Evolutionary conservation across 129 eudicot species (phyloP), one percentile per base, ranked within the genome.

Genomic region (Arctium minus): DNA sequence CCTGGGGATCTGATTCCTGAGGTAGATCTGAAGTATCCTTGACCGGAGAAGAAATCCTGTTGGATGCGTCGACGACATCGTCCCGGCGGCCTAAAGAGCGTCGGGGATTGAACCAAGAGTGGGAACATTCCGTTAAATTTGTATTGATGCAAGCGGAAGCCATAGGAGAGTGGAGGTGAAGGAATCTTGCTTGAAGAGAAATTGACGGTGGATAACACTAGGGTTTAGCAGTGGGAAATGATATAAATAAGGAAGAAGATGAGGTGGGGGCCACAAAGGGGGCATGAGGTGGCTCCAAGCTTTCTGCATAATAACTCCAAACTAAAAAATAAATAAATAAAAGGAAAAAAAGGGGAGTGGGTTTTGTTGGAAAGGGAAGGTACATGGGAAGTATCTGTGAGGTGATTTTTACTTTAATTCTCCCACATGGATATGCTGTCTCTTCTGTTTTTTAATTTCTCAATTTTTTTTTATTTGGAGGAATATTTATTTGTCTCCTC

Each of bases 101-200:
- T 7, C 94, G 76, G 38, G 94, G 92, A 78, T 87, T 87, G 22
- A 88, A 75, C 97, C 94, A 93, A 1, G 86, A 84, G 81, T 87
- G 88, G 0, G 94, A 81, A 42, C 80, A 68, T 80, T 94, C 94
- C 35, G 87, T 11, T 18, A 93, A 82, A 35, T 42, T 88, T n/a
- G 80, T 86, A 83, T 94, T 90, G 0, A 92, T 74, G 86, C 97
- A 94, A 76, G 94, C 98, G 35, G 98, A 94, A 40, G 98, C 93
- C 98, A 92, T 91, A 12, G 40, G 81, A 80, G 67, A 17, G 67
- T 53, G 65, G 37, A 22, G 35, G 22, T 37, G 53, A 62, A 15
- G 32, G 15, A 30, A 70, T 22, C 27, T 22, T 22, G 27, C 27
- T 22, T 22, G 53, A 68, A 6, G 31, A 17, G 78, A 56, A 53